These are phyloP conservation scores for Populus deltoides DNA, from an alignment of 345 rosid species.

Conservation along the genomic window DNA sequence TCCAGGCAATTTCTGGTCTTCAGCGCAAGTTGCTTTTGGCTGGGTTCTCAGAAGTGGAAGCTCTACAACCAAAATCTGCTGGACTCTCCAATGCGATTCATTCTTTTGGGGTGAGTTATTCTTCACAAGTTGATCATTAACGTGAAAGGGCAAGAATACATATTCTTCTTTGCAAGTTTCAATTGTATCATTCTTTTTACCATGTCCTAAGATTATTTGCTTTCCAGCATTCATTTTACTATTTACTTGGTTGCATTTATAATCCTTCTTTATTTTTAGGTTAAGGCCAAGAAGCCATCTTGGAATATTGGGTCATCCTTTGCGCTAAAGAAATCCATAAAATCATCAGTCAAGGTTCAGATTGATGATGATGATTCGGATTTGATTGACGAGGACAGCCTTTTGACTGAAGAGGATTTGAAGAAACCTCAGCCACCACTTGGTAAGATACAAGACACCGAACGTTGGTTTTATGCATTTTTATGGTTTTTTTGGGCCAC, in stretches of 20 bases:
- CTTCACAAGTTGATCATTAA: neutral
- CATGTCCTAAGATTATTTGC: neutral
- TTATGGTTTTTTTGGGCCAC: neutral
- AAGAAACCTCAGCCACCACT: conserved; percentile 69
- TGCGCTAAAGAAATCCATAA: conserved; percentile 59
- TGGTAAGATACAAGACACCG: conserved; percentile 35
- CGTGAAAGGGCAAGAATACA: neutral
- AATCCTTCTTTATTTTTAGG: conserved; percentile 27
- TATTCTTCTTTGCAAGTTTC: neutral
- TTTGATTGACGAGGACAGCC: conserved; percentile 94
- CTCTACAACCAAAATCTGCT: conserved; percentile 43
- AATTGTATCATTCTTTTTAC: neutral
- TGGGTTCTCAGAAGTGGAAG: conserved; percentile 63
- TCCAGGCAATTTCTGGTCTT: conserved; percentile 47
- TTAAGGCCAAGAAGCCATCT: conserved; percentile 74
- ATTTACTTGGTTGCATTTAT: neutral
- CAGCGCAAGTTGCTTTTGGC: conserved; percentile 62
- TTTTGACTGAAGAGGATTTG: conserved; percentile 78
- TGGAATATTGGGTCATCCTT: conserved; percentile 89
- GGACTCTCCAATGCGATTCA: conserved; percentile 20
- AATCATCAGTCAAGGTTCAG: conserved; percentile 48
- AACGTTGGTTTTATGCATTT: neutral
- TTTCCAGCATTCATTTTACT: neutral
- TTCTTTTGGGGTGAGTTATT: conserved; percentile 52
- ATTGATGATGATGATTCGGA: conserved; percentile 68